Percentiles rank a stretch among this genome's conserved stretches.
These are phyloP conservation scores for Colletotrichum costaricense DNA, from an alignment of 2,329 filamentous ascomycete genomes.

Conservation along the genomic window DNA sequence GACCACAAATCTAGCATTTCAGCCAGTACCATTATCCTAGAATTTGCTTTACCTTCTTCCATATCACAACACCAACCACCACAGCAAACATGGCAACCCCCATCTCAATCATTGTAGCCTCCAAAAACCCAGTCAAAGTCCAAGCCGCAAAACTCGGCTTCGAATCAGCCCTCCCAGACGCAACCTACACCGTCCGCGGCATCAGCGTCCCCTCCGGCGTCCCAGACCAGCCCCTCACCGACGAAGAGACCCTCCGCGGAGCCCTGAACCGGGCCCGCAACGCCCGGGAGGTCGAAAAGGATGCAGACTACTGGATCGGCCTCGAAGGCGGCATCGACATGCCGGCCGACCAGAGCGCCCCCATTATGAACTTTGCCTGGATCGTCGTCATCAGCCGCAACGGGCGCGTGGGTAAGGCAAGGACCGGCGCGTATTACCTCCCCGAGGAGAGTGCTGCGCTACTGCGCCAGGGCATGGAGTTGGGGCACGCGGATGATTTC, in stretches of 20 bases:
- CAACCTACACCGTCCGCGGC: conserved; percentile 40
- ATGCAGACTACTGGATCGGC: conserved; percentile 53
- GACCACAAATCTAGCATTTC: not conserved
- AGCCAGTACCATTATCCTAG: not conserved
- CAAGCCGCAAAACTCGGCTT: conserved; percentile 50
- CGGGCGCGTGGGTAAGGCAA: conserved; percentile 48
- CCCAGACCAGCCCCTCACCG: conserved; percentile 52
- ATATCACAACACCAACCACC: not conserved
- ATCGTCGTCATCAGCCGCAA: conserved; percentile 46
- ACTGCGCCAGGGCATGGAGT: conserved; percentile 50
- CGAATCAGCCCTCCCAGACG: conserved; percentile 12
- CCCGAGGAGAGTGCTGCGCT: conserved; percentile 49
- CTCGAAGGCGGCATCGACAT: conserved; percentile 53
- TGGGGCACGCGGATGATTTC: conserved; percentile 52
- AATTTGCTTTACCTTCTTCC: no score
- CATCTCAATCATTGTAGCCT: conserved; percentile 44
- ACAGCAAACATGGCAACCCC: not conserved
- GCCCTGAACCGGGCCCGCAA: conserved; percentile 50
- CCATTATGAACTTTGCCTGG: conserved; percentile 54
- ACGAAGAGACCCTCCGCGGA: conserved; percentile 51
- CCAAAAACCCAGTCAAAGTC: conserved; percentile 54
- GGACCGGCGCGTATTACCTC: conserved; percentile 51
- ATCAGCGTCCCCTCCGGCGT: conserved; percentile 51
- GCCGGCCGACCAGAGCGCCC: conserved; percentile 32
- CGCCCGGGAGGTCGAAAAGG: conserved; percentile 43